These are phyloP conservation scores for Kentomonas sorsogonicus DNA, from an alignment of 208 protist genomes.

Conservation along the genomic window DNA sequence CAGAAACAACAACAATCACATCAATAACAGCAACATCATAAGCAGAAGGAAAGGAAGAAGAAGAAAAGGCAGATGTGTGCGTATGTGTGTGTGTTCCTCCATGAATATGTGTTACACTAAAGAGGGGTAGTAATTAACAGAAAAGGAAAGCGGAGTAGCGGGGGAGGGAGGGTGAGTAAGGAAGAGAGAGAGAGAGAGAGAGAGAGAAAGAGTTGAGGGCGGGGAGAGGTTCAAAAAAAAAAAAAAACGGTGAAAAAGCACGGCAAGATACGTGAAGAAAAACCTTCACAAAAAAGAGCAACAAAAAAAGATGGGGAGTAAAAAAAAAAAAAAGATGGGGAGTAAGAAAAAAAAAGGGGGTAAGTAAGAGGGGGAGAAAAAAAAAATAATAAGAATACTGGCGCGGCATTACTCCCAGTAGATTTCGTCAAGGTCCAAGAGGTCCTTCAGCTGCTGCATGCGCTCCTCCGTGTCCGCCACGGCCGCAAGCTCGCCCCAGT, in stretches of 20 bases:
- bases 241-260: background rate
- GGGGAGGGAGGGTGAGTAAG: too few species aligned
- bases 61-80: too few species aligned
- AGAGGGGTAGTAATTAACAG: too few species aligned
- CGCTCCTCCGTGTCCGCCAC: too few species aligned
- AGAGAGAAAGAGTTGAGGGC: background rate
- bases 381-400: background rate
- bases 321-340: background rate
- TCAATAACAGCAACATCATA: background rate
- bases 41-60: too few species aligned
- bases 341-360: conserved; percentile 1
- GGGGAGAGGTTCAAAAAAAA: background rate
- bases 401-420: background rate
- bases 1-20: background rate
- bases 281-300: background rate
- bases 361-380: background rate
- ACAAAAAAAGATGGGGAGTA: background rate
- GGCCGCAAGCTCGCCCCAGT: too few species aligned
- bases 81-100: too few species aligned
- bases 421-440: background rate
- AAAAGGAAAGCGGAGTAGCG: too few species aligned
- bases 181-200: too few species aligned
- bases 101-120: too few species aligned
- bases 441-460: too few species aligned
- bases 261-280: background rate